Conservation (phyloP, 495 filamentous ascomycete genomes). For the Penicillium goetzii region DNA sequence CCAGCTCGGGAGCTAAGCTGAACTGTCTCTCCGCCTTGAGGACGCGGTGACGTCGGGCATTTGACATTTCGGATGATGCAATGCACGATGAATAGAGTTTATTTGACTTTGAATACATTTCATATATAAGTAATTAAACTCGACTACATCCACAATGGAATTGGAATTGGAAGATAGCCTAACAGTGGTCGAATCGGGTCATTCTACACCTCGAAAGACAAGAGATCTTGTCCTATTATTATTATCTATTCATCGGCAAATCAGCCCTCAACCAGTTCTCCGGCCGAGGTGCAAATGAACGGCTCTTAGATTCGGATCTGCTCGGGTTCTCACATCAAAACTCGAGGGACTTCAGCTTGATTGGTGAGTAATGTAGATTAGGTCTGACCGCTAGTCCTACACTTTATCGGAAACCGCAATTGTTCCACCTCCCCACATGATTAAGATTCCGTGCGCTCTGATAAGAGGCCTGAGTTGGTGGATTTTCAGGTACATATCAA, state of each 20-base stretch:
- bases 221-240: background rate
- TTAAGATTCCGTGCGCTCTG: background rate
- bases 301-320: background rate
- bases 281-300: background rate
- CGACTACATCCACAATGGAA: background rate
- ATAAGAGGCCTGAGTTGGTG: background rate
- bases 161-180: background rate
- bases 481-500: background rate
- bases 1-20: conserved; percentile 25
- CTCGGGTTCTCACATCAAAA: conserved; percentile 1
- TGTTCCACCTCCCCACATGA: background rate
- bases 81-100: background rate
- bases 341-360: background rate
- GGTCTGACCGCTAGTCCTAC: conserved; percentile 5
- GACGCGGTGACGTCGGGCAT: conserved; percentile 29
- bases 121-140: background rate
- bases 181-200: no score
- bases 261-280: background rate
- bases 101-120: background rate
- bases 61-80: conserved; percentile 19
- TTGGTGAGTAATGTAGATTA: background rate
- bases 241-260: background rate
- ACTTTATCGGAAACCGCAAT: background rate
- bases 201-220: no score
- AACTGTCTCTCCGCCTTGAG: conserved; percentile 26